Percentiles rank a stretch among this genome's conserved stretches.
phyloP scores from a whole-genome alignment of 2,329 filamentous ascomycete species.

The Venturia effusa region DNA sequence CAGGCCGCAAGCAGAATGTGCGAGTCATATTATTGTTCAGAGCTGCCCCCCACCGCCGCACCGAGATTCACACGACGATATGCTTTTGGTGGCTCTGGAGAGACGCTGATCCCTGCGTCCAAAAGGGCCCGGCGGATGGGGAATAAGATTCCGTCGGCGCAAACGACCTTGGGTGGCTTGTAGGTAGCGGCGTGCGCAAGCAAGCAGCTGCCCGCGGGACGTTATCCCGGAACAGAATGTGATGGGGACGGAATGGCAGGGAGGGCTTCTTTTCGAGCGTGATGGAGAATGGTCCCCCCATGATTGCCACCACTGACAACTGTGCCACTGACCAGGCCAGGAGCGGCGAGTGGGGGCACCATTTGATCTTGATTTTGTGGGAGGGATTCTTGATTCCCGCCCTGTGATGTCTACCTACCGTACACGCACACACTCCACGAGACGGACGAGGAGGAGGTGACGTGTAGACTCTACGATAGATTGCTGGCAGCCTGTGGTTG shows the following conservation, averaged over 20 bases:
- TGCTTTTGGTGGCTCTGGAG: background rate
- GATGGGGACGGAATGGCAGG: background rate
- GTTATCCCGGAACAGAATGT: background rate
- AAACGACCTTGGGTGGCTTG: background rate
- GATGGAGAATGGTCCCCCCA: no score
- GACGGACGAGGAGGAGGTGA: background rate
- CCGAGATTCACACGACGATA: background rate
- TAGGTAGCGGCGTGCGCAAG: background rate
- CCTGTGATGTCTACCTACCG: background rate
- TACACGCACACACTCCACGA: background rate
- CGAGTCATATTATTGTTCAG: slow-evolving; percentile 1
- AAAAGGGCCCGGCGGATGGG: background rate
- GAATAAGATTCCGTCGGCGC: background rate
- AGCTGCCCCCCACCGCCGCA: background rate
- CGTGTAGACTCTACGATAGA: background rate
- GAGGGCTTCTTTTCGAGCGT: background rate
- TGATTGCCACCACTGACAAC: no score
- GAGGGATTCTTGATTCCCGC: background rate
- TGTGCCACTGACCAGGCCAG: no score
- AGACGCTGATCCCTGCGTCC: background rate
- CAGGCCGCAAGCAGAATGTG: background rate
- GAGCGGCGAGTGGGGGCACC: background rate
- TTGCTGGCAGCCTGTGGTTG: background rate
- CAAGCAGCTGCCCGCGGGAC: background rate
- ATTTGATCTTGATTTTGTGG: background rate